Evolutionary conservation across 2,329 filamentous ascomycete genomes (phyloP), one percentile per base, ranked within the genome.

Genomic region (Diplodia seriata): DNA sequence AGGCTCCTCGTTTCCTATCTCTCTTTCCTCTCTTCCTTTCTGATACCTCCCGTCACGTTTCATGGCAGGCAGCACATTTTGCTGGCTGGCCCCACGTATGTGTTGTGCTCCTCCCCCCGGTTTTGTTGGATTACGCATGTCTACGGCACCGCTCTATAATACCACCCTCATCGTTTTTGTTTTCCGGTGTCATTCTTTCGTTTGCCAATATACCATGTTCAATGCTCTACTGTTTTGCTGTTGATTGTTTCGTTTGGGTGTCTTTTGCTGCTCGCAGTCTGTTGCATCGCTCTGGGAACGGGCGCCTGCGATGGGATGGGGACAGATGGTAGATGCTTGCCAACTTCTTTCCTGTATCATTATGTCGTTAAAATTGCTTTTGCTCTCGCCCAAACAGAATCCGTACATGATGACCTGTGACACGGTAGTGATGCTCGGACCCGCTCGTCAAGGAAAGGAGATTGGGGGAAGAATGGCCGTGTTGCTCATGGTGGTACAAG

Each of bases 131-230:
- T 61, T 53, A 59, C 47, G 65, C 55, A 59, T 57, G 54, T 59
- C 62, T 67, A 49, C 55, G 56, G 57, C 49, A 53, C 56, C 47
- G n/a, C 59, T 63, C 57, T 55, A 63, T 68, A 68, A 68, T 68
- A 68, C 65, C 55, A 53, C 43, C 43, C 65, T 59, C 55, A 31
- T 53, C 47, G 23, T 62, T 67, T 47, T 63, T 47, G 40, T 68
- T 50, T 63, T 26, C 50, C 53, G 66, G 66, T 68, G 66, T 68
- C 66, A 66, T 66, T 66, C 64, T 57, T 57, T 66, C 40, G 14
- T 54, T 54, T 53, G n/a, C 54, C 56, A 50, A 68, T 68, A 68
- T 68, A 68, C 66, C 66, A 66, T 66, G 64, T 66, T 66, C 64
- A 43, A 67, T 54, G 54, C 33, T 20, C 40, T 54, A 15, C 23